Base-by-base conservation (phyloP, 73 alveolate species). In the Tetrahymena thermophila region DNA sequence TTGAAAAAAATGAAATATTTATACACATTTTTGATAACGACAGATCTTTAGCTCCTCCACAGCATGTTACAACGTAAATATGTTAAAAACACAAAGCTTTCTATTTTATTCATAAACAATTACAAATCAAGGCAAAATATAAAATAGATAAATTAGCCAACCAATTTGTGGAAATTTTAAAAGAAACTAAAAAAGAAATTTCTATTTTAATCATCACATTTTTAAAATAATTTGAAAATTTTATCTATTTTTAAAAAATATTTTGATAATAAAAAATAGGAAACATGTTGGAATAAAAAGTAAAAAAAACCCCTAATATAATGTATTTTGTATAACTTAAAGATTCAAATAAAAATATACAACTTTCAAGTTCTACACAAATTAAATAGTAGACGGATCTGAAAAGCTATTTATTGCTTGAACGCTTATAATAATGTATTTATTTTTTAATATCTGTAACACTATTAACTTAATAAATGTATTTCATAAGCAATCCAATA, bases 1-100 rank as follows among this genome's bases (percentile, higher is more conserved):
- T 85, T n/a, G 97, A 95, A 95, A 93, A 56, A 35, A 85, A 85
- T 95, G 97, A 95, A 85, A 93, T 85, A 38, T 43, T 95, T 17
- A 95, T 95, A 55, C 94, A 95, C 28, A 89, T 95, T 43, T 95
- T 95, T 40, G 56, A 85, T 25, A 95, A 85, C 55, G 97, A 85
- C 19, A 95, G 94, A n/a, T 95, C 97, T 43, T 55, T 95, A 19
- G 93, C 97, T 9, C 97, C 97, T 95, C 97, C 97, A 23, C 85
- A 89, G 23, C 97, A 95, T 85, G 97, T 95, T 42, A 85, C 89
- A n/a, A 71, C 89, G 89, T 71, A 71, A 56, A 23, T 56, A 56
- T 56, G 10, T 10, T 15, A 23, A 23, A 56, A 56, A 28, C n/a
- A 71, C 2, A 4, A 0, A 23, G n/a, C n/a, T 19, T 71, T 10